phyloP scores from a whole-genome alignment of 2,329 filamentous ascomycete genomes.

The Trichophyton rubrum region DNA sequence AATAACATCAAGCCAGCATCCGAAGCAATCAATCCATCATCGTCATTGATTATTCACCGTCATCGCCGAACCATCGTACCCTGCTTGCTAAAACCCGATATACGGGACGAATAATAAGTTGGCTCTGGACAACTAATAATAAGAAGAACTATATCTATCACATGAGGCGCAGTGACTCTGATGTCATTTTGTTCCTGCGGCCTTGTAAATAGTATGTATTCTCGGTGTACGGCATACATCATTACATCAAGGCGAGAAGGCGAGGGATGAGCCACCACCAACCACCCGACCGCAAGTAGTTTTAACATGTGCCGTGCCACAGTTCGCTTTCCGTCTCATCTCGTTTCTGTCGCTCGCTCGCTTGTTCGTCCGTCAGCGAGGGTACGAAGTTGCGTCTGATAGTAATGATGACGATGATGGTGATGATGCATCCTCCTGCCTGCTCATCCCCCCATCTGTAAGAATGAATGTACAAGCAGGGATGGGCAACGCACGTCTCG shows the following conservation, averaged over 20 bases:
- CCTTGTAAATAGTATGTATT: neutral
- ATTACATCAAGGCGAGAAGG: neutral
- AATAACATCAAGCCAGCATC: neutral
- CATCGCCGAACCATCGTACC: too few relatives aligned
- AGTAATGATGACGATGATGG: too few relatives aligned
- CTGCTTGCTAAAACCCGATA: too few relatives aligned
- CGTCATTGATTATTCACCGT: too few relatives aligned
- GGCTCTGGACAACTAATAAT: neutral
- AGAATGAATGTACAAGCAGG: neutral
- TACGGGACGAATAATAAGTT: too few relatives aligned
- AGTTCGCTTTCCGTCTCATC: neutral
- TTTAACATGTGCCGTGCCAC: neutral
- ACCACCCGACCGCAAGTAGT: too few relatives aligned
- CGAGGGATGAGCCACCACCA: neutral
- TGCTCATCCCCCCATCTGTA: too few relatives aligned
- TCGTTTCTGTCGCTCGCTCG: neutral
- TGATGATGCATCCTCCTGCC: too few relatives aligned
- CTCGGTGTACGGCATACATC: neutral
- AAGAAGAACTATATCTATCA: neutral
- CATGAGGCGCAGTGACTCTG: neutral
- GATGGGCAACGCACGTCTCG: neutral
- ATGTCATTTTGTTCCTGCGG: too few relatives aligned
- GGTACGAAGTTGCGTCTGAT: too few relatives aligned
- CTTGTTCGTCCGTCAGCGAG: neutral
- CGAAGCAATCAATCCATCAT: neutral